Conservation (phyloP, 768 basidiomycete genomes). For the Leccinum truebloodii region DNA sequence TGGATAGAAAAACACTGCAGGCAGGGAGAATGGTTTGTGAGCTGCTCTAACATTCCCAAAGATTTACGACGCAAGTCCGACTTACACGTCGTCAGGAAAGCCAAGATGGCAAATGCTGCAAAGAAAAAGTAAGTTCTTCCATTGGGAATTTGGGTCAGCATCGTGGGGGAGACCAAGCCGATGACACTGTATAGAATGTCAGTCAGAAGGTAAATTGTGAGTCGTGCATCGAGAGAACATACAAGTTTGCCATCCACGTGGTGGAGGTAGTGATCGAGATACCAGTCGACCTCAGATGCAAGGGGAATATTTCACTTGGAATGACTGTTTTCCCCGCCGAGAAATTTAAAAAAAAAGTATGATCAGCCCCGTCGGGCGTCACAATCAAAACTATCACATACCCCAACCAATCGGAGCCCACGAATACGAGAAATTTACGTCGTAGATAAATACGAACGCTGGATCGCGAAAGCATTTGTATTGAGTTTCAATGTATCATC, state of each 20-base stretch:
- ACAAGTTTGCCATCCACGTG: constrained; percentile 44
- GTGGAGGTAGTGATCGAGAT: constrained; percentile 43
- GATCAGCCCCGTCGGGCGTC: background rate
- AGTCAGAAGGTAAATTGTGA: background rate
- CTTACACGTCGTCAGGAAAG: constrained; percentile 33
- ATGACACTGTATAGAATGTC: constrained; percentile 20
- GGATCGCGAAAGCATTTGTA: constrained; percentile 15
- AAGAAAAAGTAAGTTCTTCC: constrained; percentile 33
- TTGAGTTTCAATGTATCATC: constrained; percentile 12
- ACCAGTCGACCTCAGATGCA: constrained; percentile 42
- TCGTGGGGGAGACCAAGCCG: constrained; percentile 31
- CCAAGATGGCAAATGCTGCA: constrained; percentile 27
- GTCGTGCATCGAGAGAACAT: background rate
- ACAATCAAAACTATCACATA: constrained; percentile 9
- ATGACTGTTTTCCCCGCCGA: constrained; percentile 32
- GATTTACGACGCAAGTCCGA: background rate
- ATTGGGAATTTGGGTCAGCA: constrained; percentile 20
- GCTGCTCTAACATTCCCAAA: background rate
- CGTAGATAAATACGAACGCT: constrained; percentile 43
- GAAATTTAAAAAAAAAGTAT: background rate
- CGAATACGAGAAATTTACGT: constrained; percentile 37
- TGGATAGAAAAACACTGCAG: constrained; percentile 28
- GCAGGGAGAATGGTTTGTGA: background rate
- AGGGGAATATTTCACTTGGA: constrained; percentile 43
- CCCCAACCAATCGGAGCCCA: constrained; percentile 35